Conservation (phyloP, 257 asterid genomes). For the Nicotiana tabacum region DNA sequence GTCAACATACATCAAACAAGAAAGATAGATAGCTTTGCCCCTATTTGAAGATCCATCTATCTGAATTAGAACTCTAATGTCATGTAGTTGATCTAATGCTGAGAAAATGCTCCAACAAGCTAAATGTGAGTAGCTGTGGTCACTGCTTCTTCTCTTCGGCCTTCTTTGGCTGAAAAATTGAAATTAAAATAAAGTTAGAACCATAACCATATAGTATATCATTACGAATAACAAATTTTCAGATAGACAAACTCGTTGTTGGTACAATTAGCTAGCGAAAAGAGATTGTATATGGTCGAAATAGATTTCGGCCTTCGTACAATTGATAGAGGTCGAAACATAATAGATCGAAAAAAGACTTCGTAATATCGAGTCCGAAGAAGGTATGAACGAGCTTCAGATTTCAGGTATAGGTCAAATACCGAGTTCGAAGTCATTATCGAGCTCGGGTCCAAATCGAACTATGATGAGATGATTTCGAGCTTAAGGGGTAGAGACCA, state of each 20-base stretch:
- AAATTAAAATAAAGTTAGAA: neutral
- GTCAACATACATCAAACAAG: neutral
- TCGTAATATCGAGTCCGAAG: no score
- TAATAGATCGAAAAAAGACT: no score
- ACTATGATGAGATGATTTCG: no score
- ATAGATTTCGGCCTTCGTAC: no score
- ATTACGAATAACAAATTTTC: neutral
- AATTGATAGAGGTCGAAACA: no score
- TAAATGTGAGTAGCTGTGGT: neutral
- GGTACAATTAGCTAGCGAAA: neutral
- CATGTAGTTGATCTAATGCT: neutral
- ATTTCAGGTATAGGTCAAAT: no score
- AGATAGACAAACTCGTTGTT: neutral
- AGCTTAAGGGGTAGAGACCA: no score
- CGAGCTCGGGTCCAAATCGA: no score
- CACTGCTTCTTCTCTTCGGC: slow-evolving; percentile 14
- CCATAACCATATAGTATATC: neutral
- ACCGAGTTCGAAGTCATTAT: no score
- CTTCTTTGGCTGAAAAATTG: slow-evolving; percentile 8
- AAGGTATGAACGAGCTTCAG: no score
- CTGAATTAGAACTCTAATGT: neutral
- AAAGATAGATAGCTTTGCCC: neutral
- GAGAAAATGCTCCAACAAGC: neutral
- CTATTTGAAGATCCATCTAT: neutral
- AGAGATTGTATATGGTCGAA: no score